phyloP scores from a whole-genome alignment of 805 yeast genomes.

The Metschnikowia continentalis region DNA sequence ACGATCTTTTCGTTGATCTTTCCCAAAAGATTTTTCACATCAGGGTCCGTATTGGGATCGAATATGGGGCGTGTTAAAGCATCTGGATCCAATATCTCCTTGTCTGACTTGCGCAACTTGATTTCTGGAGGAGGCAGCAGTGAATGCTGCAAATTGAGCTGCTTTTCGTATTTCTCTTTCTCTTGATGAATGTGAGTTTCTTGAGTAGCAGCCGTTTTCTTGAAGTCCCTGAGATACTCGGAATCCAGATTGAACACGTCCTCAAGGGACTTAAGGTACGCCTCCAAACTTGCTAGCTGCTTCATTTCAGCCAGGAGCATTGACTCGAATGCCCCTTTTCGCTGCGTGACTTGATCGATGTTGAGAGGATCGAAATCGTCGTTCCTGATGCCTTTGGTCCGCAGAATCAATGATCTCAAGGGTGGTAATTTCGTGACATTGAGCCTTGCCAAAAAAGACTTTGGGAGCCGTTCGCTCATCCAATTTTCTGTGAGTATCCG shows the following conservation, averaged over 20 bases:
- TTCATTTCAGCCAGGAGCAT: constrained; percentile 38
- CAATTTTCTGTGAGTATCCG: constrained; percentile 15
- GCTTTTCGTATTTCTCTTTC: neutral
- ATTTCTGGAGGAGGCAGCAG: neutral
- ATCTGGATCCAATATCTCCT: neutral
- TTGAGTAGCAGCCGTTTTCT: constrained; percentile 9
- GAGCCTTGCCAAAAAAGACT: constrained; percentile 16
- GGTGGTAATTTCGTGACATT: constrained; percentile 17
- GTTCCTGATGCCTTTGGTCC: constrained; percentile 10
- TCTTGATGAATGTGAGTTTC: constrained; percentile 9
- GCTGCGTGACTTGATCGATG: constrained; percentile 13
- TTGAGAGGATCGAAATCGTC: constrained; percentile 12
- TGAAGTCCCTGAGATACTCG: constrained; percentile 29
- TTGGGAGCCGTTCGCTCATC: constrained; percentile 12
- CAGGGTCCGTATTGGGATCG: constrained; percentile 15
- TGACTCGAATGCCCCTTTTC: constrained; percentile 23
- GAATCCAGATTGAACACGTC: constrained; percentile 28
- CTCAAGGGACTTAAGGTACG: constrained; percentile 22
- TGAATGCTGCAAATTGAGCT: constrained; percentile 6
- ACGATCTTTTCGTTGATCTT: neutral
- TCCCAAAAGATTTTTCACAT: constrained; percentile 3
- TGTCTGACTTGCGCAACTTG: neutral
- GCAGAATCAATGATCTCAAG: constrained; percentile 12
- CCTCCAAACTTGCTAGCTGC: constrained; percentile 32
- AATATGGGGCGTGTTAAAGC: constrained; percentile 3